phyloP scores from a whole-genome alignment of 73 alveolate species.

The Symbiodinium natans region DNA sequence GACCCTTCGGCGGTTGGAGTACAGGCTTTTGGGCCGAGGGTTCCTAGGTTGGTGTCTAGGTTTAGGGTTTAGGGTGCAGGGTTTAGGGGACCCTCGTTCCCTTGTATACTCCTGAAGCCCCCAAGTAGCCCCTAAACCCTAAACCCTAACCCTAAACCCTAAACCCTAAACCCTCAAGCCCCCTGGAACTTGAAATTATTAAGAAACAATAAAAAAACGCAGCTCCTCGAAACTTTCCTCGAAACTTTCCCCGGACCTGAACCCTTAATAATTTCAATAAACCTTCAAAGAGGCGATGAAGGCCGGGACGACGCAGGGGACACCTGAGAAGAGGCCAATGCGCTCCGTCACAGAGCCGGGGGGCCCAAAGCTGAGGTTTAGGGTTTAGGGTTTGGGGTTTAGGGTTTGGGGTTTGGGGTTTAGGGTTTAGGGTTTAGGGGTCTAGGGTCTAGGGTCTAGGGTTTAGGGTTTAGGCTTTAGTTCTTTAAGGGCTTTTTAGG shows the following conservation, averaged over 20 bases:
- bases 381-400: too few relatives aligned
- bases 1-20: too few relatives aligned
- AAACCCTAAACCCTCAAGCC: not conserved
- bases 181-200: not conserved
- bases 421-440: too few relatives aligned
- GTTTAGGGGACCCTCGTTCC: not conserved
- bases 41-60: too few relatives aligned
- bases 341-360: constrained; percentile 78
- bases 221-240: not conserved
- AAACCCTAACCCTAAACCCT: too few relatives aligned
- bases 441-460: too few relatives aligned
- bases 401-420: not conserved
- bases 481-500: too few relatives aligned
- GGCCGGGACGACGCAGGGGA: constrained; percentile 13
- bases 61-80: too few relatives aligned
- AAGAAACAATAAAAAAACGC: not conserved
- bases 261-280: too few relatives aligned
- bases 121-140: not conserved
- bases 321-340: constrained; percentile 83
- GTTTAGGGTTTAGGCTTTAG: too few relatives aligned
- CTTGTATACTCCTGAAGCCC: too few relatives aligned
- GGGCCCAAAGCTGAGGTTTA: not conserved
- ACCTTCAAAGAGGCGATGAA: constrained; percentile 22
- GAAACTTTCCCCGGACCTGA: not conserved
- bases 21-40: too few relatives aligned